These are phyloP conservation scores for Buxus sempervirens DNA, from an alignment of 164 flowering plant species.

Conservation along the genomic window DNA sequence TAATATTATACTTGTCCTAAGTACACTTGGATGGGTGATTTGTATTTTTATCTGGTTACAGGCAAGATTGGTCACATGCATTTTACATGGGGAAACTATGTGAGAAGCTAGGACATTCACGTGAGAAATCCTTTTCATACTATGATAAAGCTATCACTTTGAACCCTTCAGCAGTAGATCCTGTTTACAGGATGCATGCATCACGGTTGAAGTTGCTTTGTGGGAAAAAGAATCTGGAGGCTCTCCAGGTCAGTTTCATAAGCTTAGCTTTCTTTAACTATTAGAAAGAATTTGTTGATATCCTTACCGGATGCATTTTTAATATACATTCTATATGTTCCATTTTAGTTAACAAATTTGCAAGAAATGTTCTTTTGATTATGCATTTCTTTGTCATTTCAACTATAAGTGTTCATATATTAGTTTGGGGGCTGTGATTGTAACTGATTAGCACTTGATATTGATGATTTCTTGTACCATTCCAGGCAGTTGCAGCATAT, in stretches of 20 bases:
- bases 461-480: neutral
- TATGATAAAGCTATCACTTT: conserved; percentile 74
- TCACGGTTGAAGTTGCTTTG: conserved; percentile 86
- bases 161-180: conserved; percentile 93
- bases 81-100: conserved; percentile 90
- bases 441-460: too few species aligned
- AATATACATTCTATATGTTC: neutral
- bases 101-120: conserved; percentile 75
- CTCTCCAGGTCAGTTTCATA: conserved; percentile 49
- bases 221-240: conserved; percentile 59
- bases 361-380: neutral
- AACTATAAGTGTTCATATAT: neutral
- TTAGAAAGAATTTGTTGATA: neutral
- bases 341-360: neutral
- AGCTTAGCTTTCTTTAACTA: neutral
- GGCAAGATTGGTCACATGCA: conserved; percentile 95
- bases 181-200: conserved; percentile 96
- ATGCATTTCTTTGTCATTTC: neutral
- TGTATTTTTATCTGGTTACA: conserved; percentile 22
- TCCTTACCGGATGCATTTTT: neutral
- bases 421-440: neutral
- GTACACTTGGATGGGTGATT: neutral
- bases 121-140: conserved; percentile 61
- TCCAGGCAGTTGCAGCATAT: conserved; percentile 65
- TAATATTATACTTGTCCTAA: neutral